Percentiles rank a stretch among this genome's conserved stretches.
Conservation (phyloP, 2,329 filamentous ascomycete species). For the Talaromyces sp. region DNA sequence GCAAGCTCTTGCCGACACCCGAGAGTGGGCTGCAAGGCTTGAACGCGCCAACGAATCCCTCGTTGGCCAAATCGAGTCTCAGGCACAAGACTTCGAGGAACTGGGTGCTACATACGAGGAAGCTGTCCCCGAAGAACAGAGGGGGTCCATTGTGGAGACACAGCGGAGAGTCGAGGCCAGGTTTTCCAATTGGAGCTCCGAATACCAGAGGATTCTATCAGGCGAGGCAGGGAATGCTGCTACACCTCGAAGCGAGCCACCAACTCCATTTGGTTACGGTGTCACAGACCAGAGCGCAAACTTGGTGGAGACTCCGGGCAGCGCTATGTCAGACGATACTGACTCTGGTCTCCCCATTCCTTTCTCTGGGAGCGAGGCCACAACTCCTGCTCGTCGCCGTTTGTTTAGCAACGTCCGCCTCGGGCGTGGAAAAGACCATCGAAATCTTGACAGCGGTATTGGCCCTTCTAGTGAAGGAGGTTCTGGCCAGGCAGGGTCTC, state of each 20-base stretch:
- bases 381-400: slow-evolving; percentile 33
- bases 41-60: not conserved
- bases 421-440: slow-evolving; percentile 32
- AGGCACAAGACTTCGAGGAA: slow-evolving; percentile 14
- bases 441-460: slow-evolving; percentile 36
- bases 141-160: not conserved
- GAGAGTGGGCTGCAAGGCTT: not conserved
- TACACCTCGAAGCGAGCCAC: not conserved
- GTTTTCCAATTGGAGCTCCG: not conserved
- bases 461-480: slow-evolving; percentile 26
- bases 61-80: not conserved
- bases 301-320: not conserved
- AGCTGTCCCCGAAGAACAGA: not conserved
- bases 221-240: not conserved
- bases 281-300: not conserved
- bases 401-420: slow-evolving; percentile 39
- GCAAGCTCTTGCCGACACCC: not conserved
- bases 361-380: slow-evolving; percentile 31
- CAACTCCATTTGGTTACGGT: not conserved
- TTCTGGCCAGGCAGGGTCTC: not conserved
- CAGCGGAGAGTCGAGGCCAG: not conserved
- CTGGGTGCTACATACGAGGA: slow-evolving; percentile 28
- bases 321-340: slow-evolving; percentile 19
- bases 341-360: slow-evolving; percentile 26
- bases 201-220: not conserved